Conservation (phyloP, 257 asterid genomes). For the Lantana camara region DNA sequence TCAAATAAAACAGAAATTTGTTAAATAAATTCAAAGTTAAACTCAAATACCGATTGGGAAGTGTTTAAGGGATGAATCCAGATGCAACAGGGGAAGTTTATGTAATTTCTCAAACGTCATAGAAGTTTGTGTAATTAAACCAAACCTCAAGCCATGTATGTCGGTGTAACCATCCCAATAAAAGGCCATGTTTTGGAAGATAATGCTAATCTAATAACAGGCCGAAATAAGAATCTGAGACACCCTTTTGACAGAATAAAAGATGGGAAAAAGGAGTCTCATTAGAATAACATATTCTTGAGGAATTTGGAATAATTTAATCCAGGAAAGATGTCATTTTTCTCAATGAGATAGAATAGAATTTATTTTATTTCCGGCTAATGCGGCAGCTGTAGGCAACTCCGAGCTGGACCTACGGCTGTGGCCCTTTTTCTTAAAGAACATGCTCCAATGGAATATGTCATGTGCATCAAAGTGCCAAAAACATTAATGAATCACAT, state of each 20-base stretch:
- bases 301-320: neutral
- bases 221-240: too few species aligned
- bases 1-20: too few species aligned
- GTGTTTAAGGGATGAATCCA: too few species aligned
- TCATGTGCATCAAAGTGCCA: slow-evolving; percentile 33
- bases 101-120: too few species aligned
- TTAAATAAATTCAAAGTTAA: too few species aligned
- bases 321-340: neutral
- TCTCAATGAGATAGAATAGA: neutral
- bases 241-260: neutral
- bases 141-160: too few species aligned
- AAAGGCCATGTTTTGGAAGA: too few species aligned
- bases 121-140: too few species aligned
- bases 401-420: neutral
- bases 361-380: neutral
- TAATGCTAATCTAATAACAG: neutral
- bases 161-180: too few species aligned
- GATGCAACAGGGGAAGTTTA: too few species aligned
- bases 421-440: slow-evolving; percentile 12
- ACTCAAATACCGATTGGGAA: too few species aligned
- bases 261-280: neutral
- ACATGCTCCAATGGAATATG: slow-evolving; percentile 38
- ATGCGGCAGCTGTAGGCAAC: slow-evolving; percentile 9
- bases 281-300: too few species aligned
- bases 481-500: slow-evolving; percentile 12